Conservation (phyloP, 2,329 filamentous ascomycete species). For the Colletotrichum caudatum region DNA sequence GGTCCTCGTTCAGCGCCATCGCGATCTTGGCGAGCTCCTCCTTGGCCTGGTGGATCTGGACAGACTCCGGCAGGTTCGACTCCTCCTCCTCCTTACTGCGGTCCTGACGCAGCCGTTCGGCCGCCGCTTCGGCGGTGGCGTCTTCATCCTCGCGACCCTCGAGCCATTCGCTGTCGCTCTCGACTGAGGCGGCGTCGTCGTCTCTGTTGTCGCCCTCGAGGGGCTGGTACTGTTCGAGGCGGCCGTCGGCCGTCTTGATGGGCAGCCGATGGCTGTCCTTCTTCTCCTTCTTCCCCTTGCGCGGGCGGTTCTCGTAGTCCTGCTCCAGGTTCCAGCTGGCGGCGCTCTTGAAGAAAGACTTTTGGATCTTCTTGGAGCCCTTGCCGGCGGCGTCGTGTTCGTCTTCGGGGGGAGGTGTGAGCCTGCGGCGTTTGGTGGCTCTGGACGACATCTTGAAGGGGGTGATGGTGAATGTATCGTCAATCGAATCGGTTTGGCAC, state of each 20-base stretch:
- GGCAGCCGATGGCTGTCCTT: slow-evolving; percentile 81
- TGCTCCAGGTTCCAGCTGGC: slow-evolving; percentile 92
- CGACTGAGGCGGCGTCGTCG: slow-evolving; percentile 69
- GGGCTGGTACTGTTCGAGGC: slow-evolving; percentile 70
- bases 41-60: slow-evolving; percentile 88
- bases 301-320: slow-evolving; percentile 84
- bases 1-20: slow-evolving; percentile 85
- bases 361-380: slow-evolving; percentile 60
- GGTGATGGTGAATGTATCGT: neutral
- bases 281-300: slow-evolving; percentile 80
- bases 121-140: slow-evolving; percentile 60
- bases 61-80: slow-evolving; percentile 76
- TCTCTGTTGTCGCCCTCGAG: slow-evolving; percentile 67
- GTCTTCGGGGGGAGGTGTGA: slow-evolving; percentile 65
- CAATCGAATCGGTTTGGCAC: neutral
- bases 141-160: slow-evolving; percentile 69
- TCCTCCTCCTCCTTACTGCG: slow-evolving; percentile 57
- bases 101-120: slow-evolving; percentile 55
- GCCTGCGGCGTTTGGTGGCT: slow-evolving; percentile 68
- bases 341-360: slow-evolving; percentile 78
- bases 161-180: slow-evolving; percentile 74
- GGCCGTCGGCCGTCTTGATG: slow-evolving; percentile 86
- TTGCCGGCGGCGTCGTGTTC: slow-evolving; percentile 49
- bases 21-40: slow-evolving; percentile 92
- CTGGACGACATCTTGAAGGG: slow-evolving; percentile 58